Percentiles rank a stretch among this genome's conserved stretches.
phyloP scores from a whole-genome alignment of 2,329 filamentous ascomycete genomes.

The Xenoacremonium recifei region DNA sequence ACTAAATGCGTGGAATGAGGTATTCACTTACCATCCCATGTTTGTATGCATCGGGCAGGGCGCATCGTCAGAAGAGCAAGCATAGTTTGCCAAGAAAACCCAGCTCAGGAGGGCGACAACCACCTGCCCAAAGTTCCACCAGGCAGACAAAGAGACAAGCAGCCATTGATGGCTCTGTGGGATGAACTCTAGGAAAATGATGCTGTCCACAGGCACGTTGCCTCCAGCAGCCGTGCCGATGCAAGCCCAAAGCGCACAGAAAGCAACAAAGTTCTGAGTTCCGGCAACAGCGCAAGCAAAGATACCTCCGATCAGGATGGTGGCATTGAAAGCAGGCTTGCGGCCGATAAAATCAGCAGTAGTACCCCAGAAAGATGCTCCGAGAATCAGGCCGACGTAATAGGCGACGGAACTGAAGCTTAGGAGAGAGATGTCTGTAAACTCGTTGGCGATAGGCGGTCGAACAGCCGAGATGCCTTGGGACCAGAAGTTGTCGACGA shows the following conservation, averaged over 20 bases:
- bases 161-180: constrained; percentile 43
- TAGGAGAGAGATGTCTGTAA: constrained; percentile 28
- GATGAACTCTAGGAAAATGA: constrained; percentile 48
- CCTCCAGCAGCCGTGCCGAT: constrained; percentile 41
- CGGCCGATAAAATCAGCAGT: constrained; percentile 41
- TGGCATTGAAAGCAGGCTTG: constrained; percentile 44
- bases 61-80: constrained; percentile 29
- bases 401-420: constrained; percentile 34
- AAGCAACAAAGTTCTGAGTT: constrained; percentile 55
- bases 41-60: constrained; percentile 38
- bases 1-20: background rate
- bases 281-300: constrained; percentile 59
- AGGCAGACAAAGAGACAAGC: constrained; percentile 38
- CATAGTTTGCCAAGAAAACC: constrained; percentile 36
- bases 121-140: constrained; percentile 50
- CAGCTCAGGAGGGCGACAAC: constrained; percentile 33
- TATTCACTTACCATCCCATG: constrained; percentile 39
- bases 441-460: constrained; percentile 33
- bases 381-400: constrained; percentile 42
- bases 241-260: constrained; percentile 54
- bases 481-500: constrained; percentile 42
- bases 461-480: constrained; percentile 35
- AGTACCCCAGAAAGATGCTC: constrained; percentile 45
- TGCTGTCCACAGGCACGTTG: constrained; percentile 46
- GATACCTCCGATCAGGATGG: constrained; percentile 43